Evolutionary conservation across 2,329 filamentous ascomycete genomes (phyloP).

Genomic region (Paecilomyces niveus): DNA sequence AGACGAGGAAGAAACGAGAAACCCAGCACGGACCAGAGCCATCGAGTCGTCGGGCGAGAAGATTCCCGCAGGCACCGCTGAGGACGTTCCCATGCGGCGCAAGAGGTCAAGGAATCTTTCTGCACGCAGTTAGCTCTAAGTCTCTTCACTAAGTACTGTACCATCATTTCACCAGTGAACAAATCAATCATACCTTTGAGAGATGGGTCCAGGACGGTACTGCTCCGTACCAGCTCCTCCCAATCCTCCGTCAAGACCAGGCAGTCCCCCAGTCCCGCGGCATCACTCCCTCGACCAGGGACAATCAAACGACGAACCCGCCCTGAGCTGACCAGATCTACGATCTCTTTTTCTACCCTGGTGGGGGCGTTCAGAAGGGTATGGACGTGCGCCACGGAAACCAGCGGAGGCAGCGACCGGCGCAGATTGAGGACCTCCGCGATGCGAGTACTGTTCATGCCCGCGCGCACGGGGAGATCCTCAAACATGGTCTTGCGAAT

Average conservation of each 20-base stretch:
- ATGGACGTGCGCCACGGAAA: constrained; percentile 55
- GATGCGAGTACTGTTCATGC: constrained; percentile 57
- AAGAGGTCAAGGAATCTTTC: constrained; percentile 47
- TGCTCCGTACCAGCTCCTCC: constrained; percentile 36
- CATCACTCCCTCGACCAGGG: constrained; percentile 50
- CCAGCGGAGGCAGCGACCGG: constrained; percentile 48
- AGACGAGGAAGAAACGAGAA: constrained; percentile 46
- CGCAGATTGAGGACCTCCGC: constrained; percentile 53
- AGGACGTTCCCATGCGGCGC: constrained; percentile 38
- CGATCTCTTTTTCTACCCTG: constrained; percentile 53
- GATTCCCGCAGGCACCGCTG: constrained; percentile 37
- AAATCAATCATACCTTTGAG: constrained; percentile 24
- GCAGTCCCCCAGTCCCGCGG: constrained; percentile 51
- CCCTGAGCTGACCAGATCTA: constrained; percentile 44
- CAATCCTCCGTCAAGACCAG: constrained; percentile 49
- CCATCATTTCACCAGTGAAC: constrained; percentile 40
- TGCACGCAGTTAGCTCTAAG: constrained; percentile 42
- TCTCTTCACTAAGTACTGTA: constrained; percentile 25
- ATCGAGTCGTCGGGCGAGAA: constrained; percentile 44
- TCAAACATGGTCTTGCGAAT: constrained; percentile 49
- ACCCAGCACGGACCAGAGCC: constrained; percentile 45
- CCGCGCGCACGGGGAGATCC: constrained; percentile 47
- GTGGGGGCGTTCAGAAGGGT: constrained; percentile 51
- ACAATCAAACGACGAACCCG: constrained; percentile 49
- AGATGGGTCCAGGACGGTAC: constrained; percentile 22